Percentiles rank a stretch among this genome's conserved stretches.
These are phyloP conservation scores for Phyllostachys edulis DNA, from an alignment of 176 grass and related monocot genomes.

Conservation along the genomic window DNA sequence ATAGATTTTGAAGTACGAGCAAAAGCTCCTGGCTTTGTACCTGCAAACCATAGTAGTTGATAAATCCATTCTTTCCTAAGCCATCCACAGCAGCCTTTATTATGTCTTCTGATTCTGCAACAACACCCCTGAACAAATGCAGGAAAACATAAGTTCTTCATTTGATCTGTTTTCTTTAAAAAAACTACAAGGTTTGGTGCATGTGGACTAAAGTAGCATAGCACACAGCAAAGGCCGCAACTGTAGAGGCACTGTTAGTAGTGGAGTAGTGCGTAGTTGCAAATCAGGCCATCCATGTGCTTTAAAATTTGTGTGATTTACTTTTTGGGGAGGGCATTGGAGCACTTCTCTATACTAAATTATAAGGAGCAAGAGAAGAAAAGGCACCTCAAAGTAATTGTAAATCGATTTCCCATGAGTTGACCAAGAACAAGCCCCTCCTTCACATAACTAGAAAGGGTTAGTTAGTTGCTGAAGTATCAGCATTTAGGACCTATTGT, in stretches of 20 bases:
- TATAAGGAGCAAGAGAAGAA: neutral
- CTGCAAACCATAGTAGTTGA: constrained; percentile 98
- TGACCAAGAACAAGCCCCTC: constrained; percentile 96
- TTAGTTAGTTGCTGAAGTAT: constrained; percentile 36
- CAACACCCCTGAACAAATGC: constrained; percentile 58
- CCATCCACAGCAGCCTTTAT: constrained; percentile 73
- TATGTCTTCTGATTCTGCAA: constrained; percentile 73
- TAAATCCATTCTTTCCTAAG: constrained; percentile 83
- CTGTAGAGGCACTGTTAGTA: neutral
- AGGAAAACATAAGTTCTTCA: constrained; percentile 38
- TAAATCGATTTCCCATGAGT: constrained; percentile 84
- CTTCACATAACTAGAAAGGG: constrained; percentile 71
- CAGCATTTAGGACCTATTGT: neutral
- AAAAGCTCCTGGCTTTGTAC: constrained; percentile 22
- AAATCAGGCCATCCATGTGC: neutral
- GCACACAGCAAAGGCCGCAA: neutral
- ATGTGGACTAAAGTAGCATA: constrained; percentile 19
- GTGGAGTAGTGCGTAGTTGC: too few species aligned
- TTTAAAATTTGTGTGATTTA: neutral
- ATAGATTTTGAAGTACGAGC: constrained; percentile 3
- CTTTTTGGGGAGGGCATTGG: neutral
- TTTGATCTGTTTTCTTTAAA: constrained; percentile 16
- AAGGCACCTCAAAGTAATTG: constrained; percentile 84
- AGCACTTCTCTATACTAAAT: neutral
- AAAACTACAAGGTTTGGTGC: constrained; percentile 16